These are phyloP conservation scores for Fraxinus paxiana DNA, from an alignment of 305 asterid genomes.

Conservation along the genomic window DNA sequence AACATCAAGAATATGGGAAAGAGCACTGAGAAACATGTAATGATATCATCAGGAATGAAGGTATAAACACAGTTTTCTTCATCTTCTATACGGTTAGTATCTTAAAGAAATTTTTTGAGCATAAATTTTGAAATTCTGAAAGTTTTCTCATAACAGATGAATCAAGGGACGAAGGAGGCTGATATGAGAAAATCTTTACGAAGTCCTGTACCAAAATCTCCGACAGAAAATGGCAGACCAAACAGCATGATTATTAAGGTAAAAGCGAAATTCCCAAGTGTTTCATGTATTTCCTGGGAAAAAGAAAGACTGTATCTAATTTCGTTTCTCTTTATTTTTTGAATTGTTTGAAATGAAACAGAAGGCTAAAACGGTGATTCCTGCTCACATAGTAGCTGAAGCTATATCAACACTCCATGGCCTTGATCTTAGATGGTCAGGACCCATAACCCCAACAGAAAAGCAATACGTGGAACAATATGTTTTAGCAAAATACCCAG, in stretches of 20 bases:
- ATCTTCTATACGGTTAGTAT: background rate
- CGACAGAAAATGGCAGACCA: conserved; percentile 42
- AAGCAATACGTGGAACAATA: conserved; percentile 55
- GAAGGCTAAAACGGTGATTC: conserved; percentile 47
- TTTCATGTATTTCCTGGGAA: background rate
- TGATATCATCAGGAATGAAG: conserved; percentile 30
- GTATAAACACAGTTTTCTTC: conserved; percentile 16
- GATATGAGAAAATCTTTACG: conserved; percentile 40
- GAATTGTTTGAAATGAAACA: conserved; percentile 20
- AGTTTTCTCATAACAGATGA: background rate
- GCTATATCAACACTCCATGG: conserved; percentile 64
- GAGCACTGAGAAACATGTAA: conserved; percentile 24
- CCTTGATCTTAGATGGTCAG: conserved; percentile 59
- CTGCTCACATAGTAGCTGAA: conserved; percentile 60
- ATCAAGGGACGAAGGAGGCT: conserved; percentile 35
- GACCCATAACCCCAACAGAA: conserved; percentile 55
- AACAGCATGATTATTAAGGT: conserved; percentile 59
- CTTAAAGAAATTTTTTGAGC: background rate
- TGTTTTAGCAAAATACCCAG: conserved; percentile 53
- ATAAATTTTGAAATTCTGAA: background rate
- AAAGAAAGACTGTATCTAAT: background rate
- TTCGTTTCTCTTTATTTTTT: background rate
- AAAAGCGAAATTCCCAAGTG: background rate
- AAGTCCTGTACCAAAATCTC: conserved; percentile 23
- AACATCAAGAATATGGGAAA: conserved; percentile 29